Percentiles rank a stretch among this genome's conserved stretches.
Conservation (phyloP, 1,284 basidiomycete species). For the Ceratobasidium sp. region DNA sequence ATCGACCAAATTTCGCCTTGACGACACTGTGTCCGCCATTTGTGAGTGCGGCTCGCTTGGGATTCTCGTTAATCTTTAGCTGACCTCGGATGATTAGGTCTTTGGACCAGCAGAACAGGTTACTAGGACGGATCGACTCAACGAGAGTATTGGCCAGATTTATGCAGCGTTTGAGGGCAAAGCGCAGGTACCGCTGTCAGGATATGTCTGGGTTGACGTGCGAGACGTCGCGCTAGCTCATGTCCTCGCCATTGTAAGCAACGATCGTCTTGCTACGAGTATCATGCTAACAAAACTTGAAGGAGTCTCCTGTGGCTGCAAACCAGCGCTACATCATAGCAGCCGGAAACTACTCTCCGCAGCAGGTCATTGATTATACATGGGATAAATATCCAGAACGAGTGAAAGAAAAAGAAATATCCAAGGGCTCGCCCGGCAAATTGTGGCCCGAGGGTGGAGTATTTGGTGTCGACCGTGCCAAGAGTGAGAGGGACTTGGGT, state of each 20-base stretch:
- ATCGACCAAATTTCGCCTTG: constrained; percentile 40
- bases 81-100: not conserved
- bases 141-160: constrained; percentile 28
- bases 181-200: constrained; percentile 8
- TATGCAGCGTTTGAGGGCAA: constrained; percentile 39
- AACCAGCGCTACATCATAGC: constrained; percentile 44
- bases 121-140: constrained; percentile 9
- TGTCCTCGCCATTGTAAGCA: not conserved
- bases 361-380: constrained; percentile 34
- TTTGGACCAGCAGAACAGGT: constrained; percentile 42
- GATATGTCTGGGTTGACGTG: constrained; percentile 18
- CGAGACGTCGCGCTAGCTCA: constrained; percentile 12
- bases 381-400: constrained; percentile 43
- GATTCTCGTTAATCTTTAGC: not conserved
- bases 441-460: constrained; percentile 39
- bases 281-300: not conserved
- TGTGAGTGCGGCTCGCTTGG: not conserved
- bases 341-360: constrained; percentile 44
- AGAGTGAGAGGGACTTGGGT: constrained; percentile 41
- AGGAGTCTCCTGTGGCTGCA: constrained; percentile 30
- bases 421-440: constrained; percentile 42
- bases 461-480: constrained; percentile 41
- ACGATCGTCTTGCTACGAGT: too few species aligned
- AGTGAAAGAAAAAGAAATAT: constrained; percentile 21
- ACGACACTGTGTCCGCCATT: constrained; percentile 32